Conservation (phyloP, 2,329 filamentous ascomycete genomes). For the Thielaviopsis populi region DNA sequence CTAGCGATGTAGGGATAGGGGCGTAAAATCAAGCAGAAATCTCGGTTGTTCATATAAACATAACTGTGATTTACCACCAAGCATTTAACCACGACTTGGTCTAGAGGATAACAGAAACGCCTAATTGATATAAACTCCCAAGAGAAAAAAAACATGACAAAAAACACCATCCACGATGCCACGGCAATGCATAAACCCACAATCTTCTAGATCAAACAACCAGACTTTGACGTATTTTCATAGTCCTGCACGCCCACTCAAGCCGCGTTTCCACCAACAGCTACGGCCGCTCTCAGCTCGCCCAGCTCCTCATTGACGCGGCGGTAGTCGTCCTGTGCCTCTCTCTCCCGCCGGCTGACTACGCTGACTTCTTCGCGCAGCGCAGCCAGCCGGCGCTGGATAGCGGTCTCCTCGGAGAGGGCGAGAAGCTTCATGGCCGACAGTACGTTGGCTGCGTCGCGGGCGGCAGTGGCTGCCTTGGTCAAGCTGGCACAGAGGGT, state of each 20-base stretch:
- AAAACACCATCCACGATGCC: not conserved
- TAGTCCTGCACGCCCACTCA: not conserved
- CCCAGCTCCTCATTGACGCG: slow-evolving; percentile 63
- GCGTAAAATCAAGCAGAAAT: too few species aligned
- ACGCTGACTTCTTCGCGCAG: slow-evolving; percentile 73
- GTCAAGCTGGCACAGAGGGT: slow-evolving; percentile 63
- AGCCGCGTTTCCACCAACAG: not conserved
- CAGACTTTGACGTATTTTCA: not conserved
- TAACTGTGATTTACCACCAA: too few species aligned
- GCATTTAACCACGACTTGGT: too few species aligned
- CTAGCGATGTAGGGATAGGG: too few species aligned
- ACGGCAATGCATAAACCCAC: not conserved
- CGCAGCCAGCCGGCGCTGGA: slow-evolving; percentile 54
- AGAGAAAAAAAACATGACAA: not conserved
- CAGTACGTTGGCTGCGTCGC: slow-evolving; percentile 56
- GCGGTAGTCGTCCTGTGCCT: slow-evolving; percentile 79
- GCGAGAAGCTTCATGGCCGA: slow-evolving; percentile 61
- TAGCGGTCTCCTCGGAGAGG: slow-evolving; percentile 63
- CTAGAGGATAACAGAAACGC: not conserved
- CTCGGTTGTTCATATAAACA: too few species aligned
- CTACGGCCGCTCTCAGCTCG: slow-evolving; percentile 29
- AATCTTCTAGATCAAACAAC: not conserved
- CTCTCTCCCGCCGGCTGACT: slow-evolving; percentile 66
- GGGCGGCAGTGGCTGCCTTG: slow-evolving; percentile 58
- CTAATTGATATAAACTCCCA: not conserved